Evolutionary conservation across 345 rosid species (phyloP).

Genomic region (Aquilaria yunnanensis): DNA sequence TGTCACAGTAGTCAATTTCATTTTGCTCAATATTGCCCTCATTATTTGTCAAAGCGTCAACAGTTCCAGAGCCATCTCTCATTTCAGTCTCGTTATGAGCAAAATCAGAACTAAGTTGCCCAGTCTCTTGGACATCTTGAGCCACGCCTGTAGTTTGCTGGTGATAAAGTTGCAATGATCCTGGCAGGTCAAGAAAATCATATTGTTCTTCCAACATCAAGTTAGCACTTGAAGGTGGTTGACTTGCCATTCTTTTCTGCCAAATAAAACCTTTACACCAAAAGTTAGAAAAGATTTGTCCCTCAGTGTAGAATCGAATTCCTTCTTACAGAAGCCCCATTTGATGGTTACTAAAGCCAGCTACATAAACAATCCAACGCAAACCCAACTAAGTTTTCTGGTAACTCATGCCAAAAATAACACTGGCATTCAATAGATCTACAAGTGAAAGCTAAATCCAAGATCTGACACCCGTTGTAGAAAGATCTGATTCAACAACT

Average conservation of each 20-base stretch:
- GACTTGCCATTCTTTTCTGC: constrained; percentile 7
- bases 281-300: not conserved
- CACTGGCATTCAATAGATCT: no score
- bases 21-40: constrained; percentile 7
- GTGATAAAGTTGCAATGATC: constrained; percentile 8
- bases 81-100: no score
- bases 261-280: not conserved
- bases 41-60: not conserved
- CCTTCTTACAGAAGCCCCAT: no score
- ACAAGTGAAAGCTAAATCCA: no score
- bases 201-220: not conserved
- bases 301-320: not conserved
- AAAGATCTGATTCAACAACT: no score
- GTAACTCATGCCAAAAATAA: no score
- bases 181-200: not conserved
- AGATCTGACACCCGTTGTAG: no score
- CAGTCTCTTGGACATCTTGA: constrained; percentile 5
- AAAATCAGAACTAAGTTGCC: not conserved
- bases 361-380: no score
- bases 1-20: constrained; percentile 5
- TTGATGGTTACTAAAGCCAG: no score
- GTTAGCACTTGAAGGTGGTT: not conserved
- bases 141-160: not conserved
- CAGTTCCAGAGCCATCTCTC: constrained; percentile 2
- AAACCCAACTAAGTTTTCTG: no score